Evolutionary conservation across 208 protist species (phyloP).

Genomic region (Leishmania mexicana): DNA sequence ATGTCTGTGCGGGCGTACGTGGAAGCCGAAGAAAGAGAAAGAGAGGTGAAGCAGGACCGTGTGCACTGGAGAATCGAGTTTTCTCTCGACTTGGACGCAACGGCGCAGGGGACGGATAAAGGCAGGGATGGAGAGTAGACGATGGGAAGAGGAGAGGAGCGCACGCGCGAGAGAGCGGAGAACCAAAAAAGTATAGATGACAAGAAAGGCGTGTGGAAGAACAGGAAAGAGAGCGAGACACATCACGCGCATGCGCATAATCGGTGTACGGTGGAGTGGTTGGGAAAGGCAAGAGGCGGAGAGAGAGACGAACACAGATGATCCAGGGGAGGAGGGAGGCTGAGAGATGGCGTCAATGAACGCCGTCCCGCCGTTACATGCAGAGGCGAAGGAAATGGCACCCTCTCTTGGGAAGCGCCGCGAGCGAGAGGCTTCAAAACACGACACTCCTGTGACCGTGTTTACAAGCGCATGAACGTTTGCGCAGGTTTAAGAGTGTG

Average conservation of each 20-base stretch:
- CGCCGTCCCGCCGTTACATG: background rate
- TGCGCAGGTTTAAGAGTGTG: slow-evolving; percentile 7
- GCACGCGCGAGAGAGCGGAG: background rate
- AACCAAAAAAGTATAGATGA: background rate
- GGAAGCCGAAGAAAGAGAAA: background rate
- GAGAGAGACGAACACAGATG: background rate
- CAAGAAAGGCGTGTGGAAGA: background rate
- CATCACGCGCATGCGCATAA: slow-evolving; percentile 4
- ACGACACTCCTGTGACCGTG: background rate
- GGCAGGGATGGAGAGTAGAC: background rate
- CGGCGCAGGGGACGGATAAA: background rate
- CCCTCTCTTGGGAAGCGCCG: background rate
- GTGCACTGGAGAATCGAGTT: background rate
- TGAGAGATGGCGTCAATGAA: background rate
- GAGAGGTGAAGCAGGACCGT: background rate
- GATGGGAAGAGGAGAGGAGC: background rate
- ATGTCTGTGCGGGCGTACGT: background rate
- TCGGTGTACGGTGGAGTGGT: background rate
- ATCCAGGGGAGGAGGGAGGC: background rate
- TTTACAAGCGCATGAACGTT: background rate
- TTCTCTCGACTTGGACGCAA: background rate
- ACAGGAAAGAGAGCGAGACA: background rate
- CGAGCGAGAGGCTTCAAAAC: background rate
- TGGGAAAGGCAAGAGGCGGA: background rate
- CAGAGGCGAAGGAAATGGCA: background rate